Evolutionary conservation across 257 asterid species (phyloP).

Genomic region (Solanum acaule): DNA sequence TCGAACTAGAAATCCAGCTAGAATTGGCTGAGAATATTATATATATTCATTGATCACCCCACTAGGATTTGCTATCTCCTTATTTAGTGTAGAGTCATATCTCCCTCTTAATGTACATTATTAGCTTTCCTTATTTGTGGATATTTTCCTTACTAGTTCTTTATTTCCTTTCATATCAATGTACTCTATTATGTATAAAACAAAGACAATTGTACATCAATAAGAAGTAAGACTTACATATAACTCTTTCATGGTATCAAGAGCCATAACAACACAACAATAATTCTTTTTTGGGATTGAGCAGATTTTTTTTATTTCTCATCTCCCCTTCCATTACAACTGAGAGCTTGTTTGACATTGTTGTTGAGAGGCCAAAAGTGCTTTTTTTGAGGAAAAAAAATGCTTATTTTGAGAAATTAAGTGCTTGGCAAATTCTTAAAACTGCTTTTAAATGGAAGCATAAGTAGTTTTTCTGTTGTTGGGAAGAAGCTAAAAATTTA

Average conservation of each 20-base stretch:
- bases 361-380: no score
- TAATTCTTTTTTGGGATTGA: background rate
- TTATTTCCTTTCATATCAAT: background rate
- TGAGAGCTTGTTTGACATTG: background rate
- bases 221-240: background rate
- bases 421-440: no score
- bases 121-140: background rate
- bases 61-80: background rate
- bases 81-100: background rate
- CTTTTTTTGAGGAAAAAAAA: no score
- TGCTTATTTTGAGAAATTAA: no score
- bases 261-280: background rate
- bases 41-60: no score
- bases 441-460: no score
- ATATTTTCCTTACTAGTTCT: background rate
- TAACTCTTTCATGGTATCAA: background rate
- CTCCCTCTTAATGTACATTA: background rate
- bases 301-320: background rate
- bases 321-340: background rate
- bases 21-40: no score
- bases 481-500: no score
- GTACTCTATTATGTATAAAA: background rate
- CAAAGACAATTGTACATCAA: background rate
- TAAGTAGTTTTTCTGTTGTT: no score
- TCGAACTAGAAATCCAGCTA: no score